Percentiles rank a stretch among this genome's conserved stretches.
These are phyloP conservation scores for Lunasporangiospora selenospora DNA, from an alignment of 192 early-diverging fungal genomes.

Conservation along the genomic window DNA sequence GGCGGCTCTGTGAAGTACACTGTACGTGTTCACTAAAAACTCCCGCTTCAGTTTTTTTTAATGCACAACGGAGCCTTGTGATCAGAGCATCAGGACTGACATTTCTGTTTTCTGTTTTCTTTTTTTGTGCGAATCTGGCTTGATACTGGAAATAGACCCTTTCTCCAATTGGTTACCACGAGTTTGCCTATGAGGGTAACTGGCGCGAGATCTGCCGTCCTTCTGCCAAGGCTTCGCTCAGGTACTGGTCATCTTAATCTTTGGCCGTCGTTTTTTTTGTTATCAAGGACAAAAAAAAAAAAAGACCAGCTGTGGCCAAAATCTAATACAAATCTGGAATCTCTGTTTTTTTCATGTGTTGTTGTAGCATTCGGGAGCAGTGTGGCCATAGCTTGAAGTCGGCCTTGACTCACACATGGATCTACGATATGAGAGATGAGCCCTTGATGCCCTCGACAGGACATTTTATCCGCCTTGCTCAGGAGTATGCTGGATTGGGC, in stretches of 20 bases:
- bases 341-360: slow-evolving; percentile 2
- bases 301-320: no score
- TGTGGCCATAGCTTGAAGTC: slow-evolving; percentile 90
- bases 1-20: slow-evolving; percentile 64
- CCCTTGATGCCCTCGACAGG: slow-evolving; percentile 78
- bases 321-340: no score
- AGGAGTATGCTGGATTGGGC: slow-evolving; percentile 84
- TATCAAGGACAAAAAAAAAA: no score
- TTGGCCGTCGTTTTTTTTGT: neutral
- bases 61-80: neutral
- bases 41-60: neutral
- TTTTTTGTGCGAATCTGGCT: no score
- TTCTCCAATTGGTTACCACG: slow-evolving; percentile 63
- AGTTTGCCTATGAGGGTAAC: slow-evolving; percentile 68
- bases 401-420: slow-evolving; percentile 68
- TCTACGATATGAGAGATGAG: slow-evolving; percentile 81
- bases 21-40: slow-evolving; percentile 32
- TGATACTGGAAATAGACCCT: no score
- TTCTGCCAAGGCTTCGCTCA: slow-evolving; percentile 63
- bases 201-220: slow-evolving; percentile 84
- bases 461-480: slow-evolving; percentile 50
- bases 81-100: neutral
- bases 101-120: neutral
- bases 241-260: no score
- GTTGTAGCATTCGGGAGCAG: slow-evolving; percentile 69